Base-by-base conservation (phyloP, 2,329 filamentous ascomycete genomes). In the Cladorrhinum sp. region DNA sequence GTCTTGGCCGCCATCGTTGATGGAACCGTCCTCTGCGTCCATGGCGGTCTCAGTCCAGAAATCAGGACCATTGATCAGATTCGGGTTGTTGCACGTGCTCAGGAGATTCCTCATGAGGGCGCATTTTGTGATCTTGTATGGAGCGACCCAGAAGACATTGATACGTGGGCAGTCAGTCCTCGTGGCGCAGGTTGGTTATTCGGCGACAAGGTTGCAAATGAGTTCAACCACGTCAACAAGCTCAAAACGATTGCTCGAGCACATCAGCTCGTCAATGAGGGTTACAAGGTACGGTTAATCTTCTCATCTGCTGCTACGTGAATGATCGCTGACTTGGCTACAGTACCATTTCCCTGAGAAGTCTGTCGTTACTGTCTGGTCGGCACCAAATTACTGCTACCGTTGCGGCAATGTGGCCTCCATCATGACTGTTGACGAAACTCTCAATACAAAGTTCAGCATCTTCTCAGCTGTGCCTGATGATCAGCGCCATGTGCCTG, bases 1-100 rank as follows among this genome's bases (percentile, higher is more conserved):
- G 96, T 96, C 2, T 83, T 99, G 22, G 95, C 92, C 59, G 96
- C 96, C 64, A 96, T 99, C 66, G 96, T 99, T 69, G 96, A 99
- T 72, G 91, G 97, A 70, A 92, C 97, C 72, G 96, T 99, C 63
- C 96, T 99, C 71, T 99, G 95, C 74, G 95, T 99, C 29, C 95
- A 99, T 75, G 95, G 95, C 69, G 95, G 91, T 38, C 80, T 95
- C 38, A 93, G 90, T 58, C 91, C 91, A 1, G 91, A 91, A 70
- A 98, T 99, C 68, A 91, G 97, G 73, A 96, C 92, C 20, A 97
- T 99, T 71, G 95, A 99, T 74, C 95, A 99, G 79, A 98, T 99
- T 75, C 95, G 96, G 70, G 96, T 99, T 66, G 96, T 99, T 65
- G 95, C 97, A 68, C 89, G 95, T 51, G 97, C 96, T 69, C 90